Conservation (phyloP, 2,329 filamentous ascomycete species). For the Cladosporium sp. region DNA sequence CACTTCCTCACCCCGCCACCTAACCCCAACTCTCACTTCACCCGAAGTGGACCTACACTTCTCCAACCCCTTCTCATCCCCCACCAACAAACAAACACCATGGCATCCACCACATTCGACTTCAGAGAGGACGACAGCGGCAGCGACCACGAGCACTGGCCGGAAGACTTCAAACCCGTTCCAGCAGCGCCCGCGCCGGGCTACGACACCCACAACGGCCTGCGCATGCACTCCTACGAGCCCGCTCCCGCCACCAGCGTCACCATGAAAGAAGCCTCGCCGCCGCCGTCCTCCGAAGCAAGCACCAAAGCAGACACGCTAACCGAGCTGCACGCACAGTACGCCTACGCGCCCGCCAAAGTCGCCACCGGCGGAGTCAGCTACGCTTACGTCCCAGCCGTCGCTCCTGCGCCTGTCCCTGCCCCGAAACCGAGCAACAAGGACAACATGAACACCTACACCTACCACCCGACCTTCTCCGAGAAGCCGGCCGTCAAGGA, state of each 20-base stretch:
- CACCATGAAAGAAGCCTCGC: neutral
- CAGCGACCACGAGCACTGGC: constrained; percentile 30
- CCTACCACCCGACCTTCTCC: constrained; percentile 8
- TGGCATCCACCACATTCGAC: constrained; percentile 8
- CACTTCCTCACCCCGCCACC: constrained; percentile 7
- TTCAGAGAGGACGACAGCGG: constrained; percentile 10
- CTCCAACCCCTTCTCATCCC: neutral
- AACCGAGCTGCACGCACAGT: neutral
- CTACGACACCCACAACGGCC: constrained; percentile 27
- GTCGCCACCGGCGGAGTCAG: neutral
- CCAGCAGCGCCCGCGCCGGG: constrained; percentile 16
- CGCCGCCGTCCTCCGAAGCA: neutral
- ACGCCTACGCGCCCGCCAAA: constrained; percentile 10
- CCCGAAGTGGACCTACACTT: neutral
- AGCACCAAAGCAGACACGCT: neutral
- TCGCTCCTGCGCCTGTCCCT: constrained; percentile 13
- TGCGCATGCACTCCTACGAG: constrained; percentile 25
- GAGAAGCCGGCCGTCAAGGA: constrained; percentile 2
- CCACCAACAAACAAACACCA: neutral
- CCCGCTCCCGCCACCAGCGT: constrained; percentile 8
- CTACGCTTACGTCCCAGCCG: constrained; percentile 20
- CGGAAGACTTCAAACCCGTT: constrained; percentile 21
- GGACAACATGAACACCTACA: constrained; percentile 6
- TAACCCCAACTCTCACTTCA: neutral
- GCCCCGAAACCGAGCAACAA: constrained; percentile 2